Base-by-base conservation (phyloP, 306 rosid genomes). In the Oemleria cerasiformis region DNA sequence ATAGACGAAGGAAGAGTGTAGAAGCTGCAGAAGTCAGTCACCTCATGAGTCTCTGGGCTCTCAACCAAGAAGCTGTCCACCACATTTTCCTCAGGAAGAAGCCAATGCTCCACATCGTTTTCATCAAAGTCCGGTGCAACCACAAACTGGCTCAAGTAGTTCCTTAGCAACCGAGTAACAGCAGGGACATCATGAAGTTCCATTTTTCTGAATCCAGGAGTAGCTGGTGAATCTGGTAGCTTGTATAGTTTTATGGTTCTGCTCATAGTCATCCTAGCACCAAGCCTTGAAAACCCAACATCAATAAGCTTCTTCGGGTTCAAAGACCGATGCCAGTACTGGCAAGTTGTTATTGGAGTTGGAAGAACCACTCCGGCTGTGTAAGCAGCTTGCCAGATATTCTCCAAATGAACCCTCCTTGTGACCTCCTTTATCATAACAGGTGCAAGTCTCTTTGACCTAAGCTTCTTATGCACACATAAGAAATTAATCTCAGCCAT, bases 391-490 rank as follows among this genome's bases (percentile, higher is more conserved):
- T 93, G 98, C 93, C 93, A 90, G 55, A 90, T 90, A 71, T 90
- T 87, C 85, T 93, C 98, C 90, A 90, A 72, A 83, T 90, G 97
- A 75, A 93, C 98, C 86, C 98, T 87, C 81, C 98, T 80, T 30
- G 98, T 93, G 48, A 93, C 98, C 86, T 93, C 98, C 85, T 93
- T 93, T 81, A 93, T 93, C 98, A 93, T 93, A 53, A 93, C 97
- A 56, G 98, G 98, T 9, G 97, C 98, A 72, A 93, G 97, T 80
- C 98, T 88, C 87, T 93, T 93, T 0, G 97, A 90, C 72, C 98
- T 85, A 45, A 92, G 98, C 84, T 88, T 92, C 90, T 92, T 92
- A 66, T 92, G 98, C 66, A 92, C 97, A 30, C 98, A 92, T 34
- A 92, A 81, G 73, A 92, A 92, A 73, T 92, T 92, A 67, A 92